Percentiles rank a stretch among this genome's conserved stretches.
Conservation (phyloP, 1,284 basidiomycete species). For the Agaricales sp. region DNA sequence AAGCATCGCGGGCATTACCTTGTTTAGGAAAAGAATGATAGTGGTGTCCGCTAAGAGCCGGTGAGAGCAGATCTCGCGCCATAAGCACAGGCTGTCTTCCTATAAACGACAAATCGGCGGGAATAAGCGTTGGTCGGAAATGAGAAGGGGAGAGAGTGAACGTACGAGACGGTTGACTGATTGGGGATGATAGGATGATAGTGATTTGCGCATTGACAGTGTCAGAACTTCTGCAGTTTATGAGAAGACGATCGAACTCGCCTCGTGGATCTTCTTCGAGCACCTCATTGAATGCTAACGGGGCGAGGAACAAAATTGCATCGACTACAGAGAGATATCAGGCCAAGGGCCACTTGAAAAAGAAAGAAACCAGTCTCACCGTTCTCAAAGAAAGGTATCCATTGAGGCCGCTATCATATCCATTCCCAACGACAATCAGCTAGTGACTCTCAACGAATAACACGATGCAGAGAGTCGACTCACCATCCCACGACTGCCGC, state of each 20-base stretch:
- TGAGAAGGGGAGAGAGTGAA: background rate
- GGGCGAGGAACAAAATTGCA: conserved; percentile 38
- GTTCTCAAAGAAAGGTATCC: background rate
- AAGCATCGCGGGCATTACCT: conserved; percentile 30
- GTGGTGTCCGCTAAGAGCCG: conserved; percentile 43
- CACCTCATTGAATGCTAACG: conserved; percentile 36
- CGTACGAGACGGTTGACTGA: background rate
- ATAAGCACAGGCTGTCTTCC: conserved; percentile 54
- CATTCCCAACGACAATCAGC: background rate
- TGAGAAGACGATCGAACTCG: conserved; percentile 15
- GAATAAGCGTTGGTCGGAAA: background rate
- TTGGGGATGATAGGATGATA: background rate
- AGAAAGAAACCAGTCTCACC: background rate
- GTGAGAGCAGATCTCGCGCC: conserved; percentile 53
- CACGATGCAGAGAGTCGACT: conserved; percentile 12
- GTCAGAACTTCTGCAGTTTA: too few relatives aligned
- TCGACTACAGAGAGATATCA: conserved; percentile 21
- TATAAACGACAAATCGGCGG: conserved; percentile 13
- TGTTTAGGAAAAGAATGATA: conserved; percentile 61
- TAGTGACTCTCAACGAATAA: background rate
- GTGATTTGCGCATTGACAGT: background rate
- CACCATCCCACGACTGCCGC: conserved; percentile 47
- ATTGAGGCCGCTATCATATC: background rate
- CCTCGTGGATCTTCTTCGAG: conserved; percentile 34
- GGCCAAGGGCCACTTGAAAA: conserved; percentile 1